Base-by-base conservation (phyloP, 352 stramenopile species). In the Phytopythium cucurbitacearum region DNA sequence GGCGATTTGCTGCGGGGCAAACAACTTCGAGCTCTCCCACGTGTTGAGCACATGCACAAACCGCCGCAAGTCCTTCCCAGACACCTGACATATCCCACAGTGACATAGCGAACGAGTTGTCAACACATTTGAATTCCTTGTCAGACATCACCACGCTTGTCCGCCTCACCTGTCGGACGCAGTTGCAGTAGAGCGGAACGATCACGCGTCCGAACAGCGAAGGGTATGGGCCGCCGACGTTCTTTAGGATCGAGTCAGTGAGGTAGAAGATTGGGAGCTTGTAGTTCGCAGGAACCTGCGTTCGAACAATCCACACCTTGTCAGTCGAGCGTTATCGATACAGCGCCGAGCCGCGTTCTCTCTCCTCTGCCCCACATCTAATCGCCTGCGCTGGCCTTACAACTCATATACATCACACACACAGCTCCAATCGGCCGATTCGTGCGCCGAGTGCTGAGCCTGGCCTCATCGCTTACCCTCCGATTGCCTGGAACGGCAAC, bases 231-330 rank as follows among this genome's bases (percentile, higher is more conserved):
- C 82, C 85, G 10, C 75, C 62, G 7, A 95, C 78, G 52, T 96
- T 96, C 73, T 94, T 95, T 37, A 96, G 68, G 56, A 96, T 96
- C 10, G 87, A 96, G 60, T 96, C 87, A 8, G 85, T 95, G 16
- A 96, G 62, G 63, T 96, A 96, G 57, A 95, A 91, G 53, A 94
- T 92, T 21, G 87, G 81, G n/a, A 96, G 66, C 63, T 94, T 94
- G 69, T 80, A 94, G 41, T 90, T 82, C 3, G 85, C 75, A 10
- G 75, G 68, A 1, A 83, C 83, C 78, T 91, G 53, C 33, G 21
- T 28, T 28, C 21, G 21, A 28, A 28, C 21, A 28, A 28, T 28
- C 21, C 21, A 28, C 21, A 2, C 1, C 21, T 28, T 28, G 21
- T 28, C 21, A 28, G 21, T 28, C 21, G 21, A 28, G 21, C 1